These are phyloP conservation scores for Penicillium cataractarum DNA, from an alignment of 495 filamentous ascomycete genomes.

Conservation along the genomic window DNA sequence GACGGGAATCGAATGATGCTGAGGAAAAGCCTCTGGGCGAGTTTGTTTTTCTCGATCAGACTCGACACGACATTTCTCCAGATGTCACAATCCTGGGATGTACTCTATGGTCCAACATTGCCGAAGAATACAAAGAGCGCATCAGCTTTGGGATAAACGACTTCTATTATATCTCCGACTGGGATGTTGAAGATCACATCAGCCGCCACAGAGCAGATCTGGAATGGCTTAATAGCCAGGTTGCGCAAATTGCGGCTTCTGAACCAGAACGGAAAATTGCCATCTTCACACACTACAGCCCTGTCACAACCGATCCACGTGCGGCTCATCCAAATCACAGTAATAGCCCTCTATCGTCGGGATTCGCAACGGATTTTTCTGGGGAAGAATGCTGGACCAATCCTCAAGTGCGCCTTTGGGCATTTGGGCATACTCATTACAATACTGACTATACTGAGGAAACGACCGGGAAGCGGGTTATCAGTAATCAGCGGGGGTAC, in stretches of 20 bases:
- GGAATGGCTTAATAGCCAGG: constrained; percentile 54
- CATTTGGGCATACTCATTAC: constrained; percentile 61
- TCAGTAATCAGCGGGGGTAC: constrained; percentile 46
- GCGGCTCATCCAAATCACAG: constrained; percentile 47
- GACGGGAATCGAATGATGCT: background rate
- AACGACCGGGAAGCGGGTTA: constrained; percentile 31
- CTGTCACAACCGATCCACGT: constrained; percentile 34
- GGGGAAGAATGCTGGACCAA: constrained; percentile 50
- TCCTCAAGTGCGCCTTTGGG: constrained; percentile 52
- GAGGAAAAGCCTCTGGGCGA: background rate
- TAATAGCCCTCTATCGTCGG: constrained; percentile 41
- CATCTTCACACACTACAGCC: constrained; percentile 59
- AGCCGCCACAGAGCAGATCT: constrained; percentile 46
- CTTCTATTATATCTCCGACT: constrained; percentile 51
- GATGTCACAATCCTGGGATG: constrained; percentile 52
- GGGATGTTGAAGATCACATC: constrained; percentile 50
- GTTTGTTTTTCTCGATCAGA: constrained; percentile 24
- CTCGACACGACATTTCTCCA: constrained; percentile 38
- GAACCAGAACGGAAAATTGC: constrained; percentile 45
- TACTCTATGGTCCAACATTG: constrained; percentile 33
- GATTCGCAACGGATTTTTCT: constrained; percentile 52
- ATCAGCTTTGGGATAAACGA: constrained; percentile 48
- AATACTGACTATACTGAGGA: constrained; percentile 48
- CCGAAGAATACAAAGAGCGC: constrained; percentile 20
- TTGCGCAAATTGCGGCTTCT: constrained; percentile 35